Evolutionary conservation across 1,284 basidiomycete genomes (phyloP), one percentile per base, ranked within the genome.

Genomic region (Cryptococcus depauperatus): DNA sequence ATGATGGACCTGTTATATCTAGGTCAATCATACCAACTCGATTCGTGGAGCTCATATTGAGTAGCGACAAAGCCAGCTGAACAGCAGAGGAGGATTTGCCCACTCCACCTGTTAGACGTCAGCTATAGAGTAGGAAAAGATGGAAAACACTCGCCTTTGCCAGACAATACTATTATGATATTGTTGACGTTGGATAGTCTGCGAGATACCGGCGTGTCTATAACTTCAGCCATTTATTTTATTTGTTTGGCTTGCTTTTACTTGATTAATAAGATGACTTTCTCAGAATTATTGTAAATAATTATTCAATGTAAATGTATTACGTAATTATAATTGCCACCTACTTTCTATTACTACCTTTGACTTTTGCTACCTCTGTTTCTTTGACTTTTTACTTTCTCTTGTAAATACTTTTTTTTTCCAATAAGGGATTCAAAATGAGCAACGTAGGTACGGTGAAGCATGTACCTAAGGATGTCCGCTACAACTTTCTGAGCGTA

Each of bases 41-140:
- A 6, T 69, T 60, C 5, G 77, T 76, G 26, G 73, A 79, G 0
- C 63, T 57, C 30, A 80, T 79, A 3, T 76, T 75, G 57, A 89
- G 79, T 3, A 96, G 79, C 44, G 83, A 87, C 28, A 98, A 79
- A 0, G 93, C 93, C 10, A 98, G 79, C 61, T 98, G 95, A 1
- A 86, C 81, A 2, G 90, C 83, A 13, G 97, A 86, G 0, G 90
- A 95, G 9, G 91, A 96, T 74, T 99, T 99, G 51, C 95, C 95
- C 30, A 98, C 93, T 30, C 95, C 95, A 33, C 93, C 93, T 67
- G 50, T 3, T 14, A 26, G 6, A 45, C 1, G 3, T 18, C 4
- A 11, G 16, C 30, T 5, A 5, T 44, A 46, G 33, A 44, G 46
- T 23, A 26, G 6, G 39, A 3, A 28, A 11, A 11, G 39, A 10